Conservation (phyloP, 768 basidiomycete species). For the Clitopilus passeckerianus region DNA sequence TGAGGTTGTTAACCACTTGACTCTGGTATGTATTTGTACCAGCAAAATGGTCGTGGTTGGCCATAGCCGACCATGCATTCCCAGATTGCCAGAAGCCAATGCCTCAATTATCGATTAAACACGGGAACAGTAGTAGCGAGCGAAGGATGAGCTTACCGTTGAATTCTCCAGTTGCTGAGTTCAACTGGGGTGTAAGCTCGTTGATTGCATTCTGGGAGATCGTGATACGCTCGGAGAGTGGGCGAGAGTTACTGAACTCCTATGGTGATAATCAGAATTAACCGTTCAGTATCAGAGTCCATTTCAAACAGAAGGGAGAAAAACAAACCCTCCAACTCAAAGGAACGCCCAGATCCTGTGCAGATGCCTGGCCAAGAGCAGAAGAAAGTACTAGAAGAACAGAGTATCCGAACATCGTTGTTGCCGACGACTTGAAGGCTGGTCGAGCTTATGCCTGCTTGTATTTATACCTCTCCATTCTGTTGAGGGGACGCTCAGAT, state of each 20-base stretch:
- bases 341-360: conserved; percentile 23
- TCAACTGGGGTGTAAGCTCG: conserved; percentile 30
- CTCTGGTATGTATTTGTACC: conserved; percentile 31
- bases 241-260: conserved; percentile 36
- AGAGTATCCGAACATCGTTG: neutral
- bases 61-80: conserved; percentile 47
- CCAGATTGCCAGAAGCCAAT: conserved; percentile 51
- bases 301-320: neutral
- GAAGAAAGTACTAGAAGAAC: neutral
- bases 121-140: neutral
- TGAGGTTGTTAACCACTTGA: conserved; percentile 32
- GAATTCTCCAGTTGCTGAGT: conserved; percentile 34
- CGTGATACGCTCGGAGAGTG: conserved; percentile 31
- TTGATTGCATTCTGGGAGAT: conserved; percentile 39
- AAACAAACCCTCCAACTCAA: conserved; percentile 23
- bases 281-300: too few species aligned
- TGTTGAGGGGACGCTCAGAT: too few species aligned
- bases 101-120: conserved; percentile 18
- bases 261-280: conserved; percentile 8
- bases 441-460: too few species aligned
- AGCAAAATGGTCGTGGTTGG: conserved; percentile 38
- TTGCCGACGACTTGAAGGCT: too few species aligned
- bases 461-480: too few species aligned
- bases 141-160: conserved; percentile 23
- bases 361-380: conserved; percentile 1